Conservation (phyloP, 176 grass and related monocot genomes). For the Cenchrus fungigraminus region DNA sequence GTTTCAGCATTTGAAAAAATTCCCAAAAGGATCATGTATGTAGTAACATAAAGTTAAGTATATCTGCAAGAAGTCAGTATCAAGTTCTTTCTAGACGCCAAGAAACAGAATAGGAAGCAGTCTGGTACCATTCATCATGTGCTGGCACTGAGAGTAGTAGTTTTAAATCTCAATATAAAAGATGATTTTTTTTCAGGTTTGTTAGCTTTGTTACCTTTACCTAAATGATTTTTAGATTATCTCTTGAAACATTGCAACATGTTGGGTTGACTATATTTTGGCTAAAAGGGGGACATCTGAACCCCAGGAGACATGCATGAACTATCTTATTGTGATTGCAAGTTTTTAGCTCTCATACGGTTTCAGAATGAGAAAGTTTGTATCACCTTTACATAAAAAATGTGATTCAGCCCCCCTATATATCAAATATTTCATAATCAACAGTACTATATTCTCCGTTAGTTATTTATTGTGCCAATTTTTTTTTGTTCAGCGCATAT, state of each 20-base stretch:
- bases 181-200: too few relatives aligned
- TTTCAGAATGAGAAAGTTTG: conserved; percentile 2
- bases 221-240: too few relatives aligned
- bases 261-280: neutral
- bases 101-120: too few relatives aligned
- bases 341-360: neutral
- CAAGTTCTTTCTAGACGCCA: too few relatives aligned
- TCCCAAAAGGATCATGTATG: too few relatives aligned
- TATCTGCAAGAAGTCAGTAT: too few relatives aligned
- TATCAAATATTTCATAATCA: neutral
- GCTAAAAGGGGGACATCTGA: neutral
- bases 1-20: neutral
- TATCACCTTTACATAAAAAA: neutral
- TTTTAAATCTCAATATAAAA: too few relatives aligned
- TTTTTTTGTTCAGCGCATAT: conserved; percentile 29
- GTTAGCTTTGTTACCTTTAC: too few relatives aligned
- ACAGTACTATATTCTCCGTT: neutral
- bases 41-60: too few relatives aligned
- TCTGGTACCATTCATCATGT: too few relatives aligned
- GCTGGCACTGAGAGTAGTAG: too few relatives aligned
- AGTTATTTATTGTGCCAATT: neutral
- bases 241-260: neutral
- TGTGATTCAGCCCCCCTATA: neutral
- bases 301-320: neutral
- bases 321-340: neutral